Percentiles rank a stretch among this genome's conserved stretches.
These are phyloP conservation scores for Lasiodiplodia sp. DNA, from an alignment of 2,329 filamentous ascomycete genomes.

Conservation along the genomic window DNA sequence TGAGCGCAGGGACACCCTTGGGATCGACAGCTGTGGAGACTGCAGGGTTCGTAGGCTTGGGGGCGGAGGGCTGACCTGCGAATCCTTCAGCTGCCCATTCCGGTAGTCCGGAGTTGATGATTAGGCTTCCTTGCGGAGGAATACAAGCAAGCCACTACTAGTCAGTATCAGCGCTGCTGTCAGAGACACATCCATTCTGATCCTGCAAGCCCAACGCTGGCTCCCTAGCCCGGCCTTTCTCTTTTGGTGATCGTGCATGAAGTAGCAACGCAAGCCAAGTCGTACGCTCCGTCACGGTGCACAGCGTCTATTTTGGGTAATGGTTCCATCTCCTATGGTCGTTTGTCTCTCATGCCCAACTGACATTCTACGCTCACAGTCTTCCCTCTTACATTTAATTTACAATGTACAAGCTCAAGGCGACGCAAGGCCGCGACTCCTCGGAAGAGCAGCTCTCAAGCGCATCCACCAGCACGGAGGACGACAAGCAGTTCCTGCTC, in stretches of 20 bases:
- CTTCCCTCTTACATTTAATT: background rate
- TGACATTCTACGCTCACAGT: background rate
- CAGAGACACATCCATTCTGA: background rate
- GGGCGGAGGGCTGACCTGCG: background rate
- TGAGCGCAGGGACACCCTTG: background rate
- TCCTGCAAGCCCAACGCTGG: background rate
- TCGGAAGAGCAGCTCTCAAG: background rate
- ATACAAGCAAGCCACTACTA: background rate
- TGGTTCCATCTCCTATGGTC: background rate
- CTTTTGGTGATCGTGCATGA: background rate
- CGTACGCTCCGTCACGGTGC: background rate
- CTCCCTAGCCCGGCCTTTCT: background rate
- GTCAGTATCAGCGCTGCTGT: background rate
- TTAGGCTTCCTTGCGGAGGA: background rate
- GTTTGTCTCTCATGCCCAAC: too few species aligned
- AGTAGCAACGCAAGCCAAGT: background rate
- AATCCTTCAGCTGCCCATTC: background rate
- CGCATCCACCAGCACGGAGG: background rate
- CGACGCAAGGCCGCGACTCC: background rate
- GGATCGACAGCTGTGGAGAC: background rate
- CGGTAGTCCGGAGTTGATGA: background rate
- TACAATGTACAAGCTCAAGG: conserved; percentile 2
- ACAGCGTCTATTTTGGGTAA: background rate
- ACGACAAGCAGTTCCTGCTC: conserved; percentile 11
- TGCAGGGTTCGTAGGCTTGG: background rate